These are phyloP conservation scores for Ophiostoma quercus DNA, from an alignment of 2,329 filamentous ascomycete genomes.

Conservation along the genomic window DNA sequence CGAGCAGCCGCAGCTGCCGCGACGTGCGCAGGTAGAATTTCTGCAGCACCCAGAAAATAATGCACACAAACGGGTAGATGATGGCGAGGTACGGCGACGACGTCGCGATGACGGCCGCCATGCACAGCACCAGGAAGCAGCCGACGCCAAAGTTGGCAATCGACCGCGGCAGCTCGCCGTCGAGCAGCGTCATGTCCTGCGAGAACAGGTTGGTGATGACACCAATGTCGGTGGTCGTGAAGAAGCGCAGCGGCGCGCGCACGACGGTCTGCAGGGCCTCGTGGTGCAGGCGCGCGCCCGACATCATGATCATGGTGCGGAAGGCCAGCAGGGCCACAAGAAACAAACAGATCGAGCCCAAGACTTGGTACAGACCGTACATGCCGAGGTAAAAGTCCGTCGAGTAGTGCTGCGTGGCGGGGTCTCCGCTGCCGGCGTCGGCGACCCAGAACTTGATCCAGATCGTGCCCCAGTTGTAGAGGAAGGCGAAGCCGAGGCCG, in stretches of 20 bases:
- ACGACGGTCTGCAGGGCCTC: conserved; percentile 34
- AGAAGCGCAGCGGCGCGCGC: conserved; percentile 34
- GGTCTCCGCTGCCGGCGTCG: conserved; percentile 24
- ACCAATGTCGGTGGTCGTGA: conserved; percentile 37
- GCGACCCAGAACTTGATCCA: conserved; percentile 34
- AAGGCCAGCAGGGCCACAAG: conserved; percentile 20
- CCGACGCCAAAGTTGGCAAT: conserved; percentile 29
- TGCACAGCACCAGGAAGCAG: conserved; percentile 29
- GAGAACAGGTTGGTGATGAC: conserved; percentile 39
- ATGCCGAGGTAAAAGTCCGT: conserved; percentile 33
- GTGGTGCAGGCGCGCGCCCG: conserved; percentile 31
- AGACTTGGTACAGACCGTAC: conserved; percentile 31
- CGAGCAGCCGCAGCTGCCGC: conserved; percentile 54
- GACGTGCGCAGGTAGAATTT: conserved; percentile 57
- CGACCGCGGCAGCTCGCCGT: conserved; percentile 36
- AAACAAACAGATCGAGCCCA: conserved; percentile 15
- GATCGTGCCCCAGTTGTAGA: conserved; percentile 30
- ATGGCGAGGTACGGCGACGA: conserved; percentile 34
- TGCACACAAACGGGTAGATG: conserved; percentile 46
- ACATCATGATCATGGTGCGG: conserved; percentile 26
- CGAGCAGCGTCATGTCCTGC: conserved; percentile 41
- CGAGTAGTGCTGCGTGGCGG: conserved; percentile 22
- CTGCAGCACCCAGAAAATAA: conserved; percentile 47
- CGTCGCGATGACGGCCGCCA: conserved; percentile 32
- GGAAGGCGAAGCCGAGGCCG: conserved; percentile 27